Percentiles rank a stretch among this genome's conserved stretches.
phyloP scores from a whole-genome alignment of 129 eudicot species.

The Scalesia atractyloides region DNA sequence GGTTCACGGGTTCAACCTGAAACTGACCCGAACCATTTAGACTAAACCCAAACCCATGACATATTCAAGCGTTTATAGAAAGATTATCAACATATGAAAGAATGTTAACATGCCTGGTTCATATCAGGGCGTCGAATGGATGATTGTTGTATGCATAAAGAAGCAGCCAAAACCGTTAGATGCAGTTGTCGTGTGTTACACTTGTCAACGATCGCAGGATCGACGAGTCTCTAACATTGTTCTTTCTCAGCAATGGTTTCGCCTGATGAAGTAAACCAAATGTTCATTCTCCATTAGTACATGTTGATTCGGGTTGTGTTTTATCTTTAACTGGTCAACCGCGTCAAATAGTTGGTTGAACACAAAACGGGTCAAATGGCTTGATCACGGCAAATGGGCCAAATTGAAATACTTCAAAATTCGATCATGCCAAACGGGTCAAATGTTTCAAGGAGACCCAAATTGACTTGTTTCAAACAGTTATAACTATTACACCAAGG shows the following conservation, averaged over 20 bases:
- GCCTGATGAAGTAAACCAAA: constrained; percentile 51
- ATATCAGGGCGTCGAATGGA: constrained; percentile 80
- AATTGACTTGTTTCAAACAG: background rate
- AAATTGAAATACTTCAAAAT: too few relatives aligned
- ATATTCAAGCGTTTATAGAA: too few relatives aligned
- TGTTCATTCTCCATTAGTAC: background rate
- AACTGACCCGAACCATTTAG: too few relatives aligned
- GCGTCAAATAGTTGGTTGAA: background rate
- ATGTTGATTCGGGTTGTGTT: background rate
- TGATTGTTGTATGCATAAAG: constrained; percentile 75
- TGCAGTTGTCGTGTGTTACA: constrained; percentile 66
- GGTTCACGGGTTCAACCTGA: too few relatives aligned
- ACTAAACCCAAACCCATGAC: too few relatives aligned
- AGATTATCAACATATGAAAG: too few relatives aligned
- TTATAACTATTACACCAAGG: background rate
- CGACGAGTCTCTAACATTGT: constrained; percentile 69
- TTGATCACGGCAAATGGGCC: too few relatives aligned
- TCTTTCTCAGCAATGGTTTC: constrained; percentile 78
- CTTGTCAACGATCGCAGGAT: constrained; percentile 58
- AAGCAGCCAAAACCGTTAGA: constrained; percentile 74
- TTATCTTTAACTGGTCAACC: background rate
- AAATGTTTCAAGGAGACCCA: background rate
- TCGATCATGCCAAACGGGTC: too few relatives aligned
- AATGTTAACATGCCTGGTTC: constrained; percentile 59
- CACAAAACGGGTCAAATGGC: background rate